Evolutionary conservation across 768 basidiomycete species (phyloP), one percentile per base, ranked within the genome.

Genomic region (Suillus placidus): DNA sequence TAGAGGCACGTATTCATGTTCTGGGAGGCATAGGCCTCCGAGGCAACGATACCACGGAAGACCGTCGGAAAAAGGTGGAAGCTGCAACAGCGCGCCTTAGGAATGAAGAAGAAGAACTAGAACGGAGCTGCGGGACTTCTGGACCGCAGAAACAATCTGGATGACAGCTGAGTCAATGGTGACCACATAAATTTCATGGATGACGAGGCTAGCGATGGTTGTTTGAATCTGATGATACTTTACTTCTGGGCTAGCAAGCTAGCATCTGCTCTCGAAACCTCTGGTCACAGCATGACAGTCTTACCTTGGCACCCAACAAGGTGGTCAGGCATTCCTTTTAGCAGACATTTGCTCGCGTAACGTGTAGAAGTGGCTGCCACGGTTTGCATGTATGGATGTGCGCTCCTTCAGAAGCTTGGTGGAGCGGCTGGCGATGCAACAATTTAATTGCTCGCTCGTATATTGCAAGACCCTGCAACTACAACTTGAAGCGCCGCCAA

Each of bases 101-200:
- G 71, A 84, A 80, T 67, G 86, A 91, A 69, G 91, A n/a, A n/a
- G n/a, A 92, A 69, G 88, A 91, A 67, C 73, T 92, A 20, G 91
- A 92, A 72, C 80, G 85, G 52, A 86, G 85, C 62, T 92, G 91
- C 75, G 91, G 90, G 32, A 92, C 89, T 51, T 74, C 70, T 37
- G 60, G 61, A 52, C 61, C 42, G 34, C 61, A 67, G 23, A 55
- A 51, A 12, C 58, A 60, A 42, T 43, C 26, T 60, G 18, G 40
- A 18, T 40, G 18, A 34, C 10, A 55, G 54, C 10, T 55, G 54
- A n/a, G 32, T 55, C 2, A 10, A 40, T 30, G 23, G 2, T 58
- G 16, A 12, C 16, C 37, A 23, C 20, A 16, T 14, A 9, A 10
- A 26, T 37, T 57, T 58, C 20, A 35, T 6, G 6, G 9, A 55